phyloP scores from a whole-genome alignment of 371 early-diverging fungal genomes.

The Entomophthora muscae region DNA sequence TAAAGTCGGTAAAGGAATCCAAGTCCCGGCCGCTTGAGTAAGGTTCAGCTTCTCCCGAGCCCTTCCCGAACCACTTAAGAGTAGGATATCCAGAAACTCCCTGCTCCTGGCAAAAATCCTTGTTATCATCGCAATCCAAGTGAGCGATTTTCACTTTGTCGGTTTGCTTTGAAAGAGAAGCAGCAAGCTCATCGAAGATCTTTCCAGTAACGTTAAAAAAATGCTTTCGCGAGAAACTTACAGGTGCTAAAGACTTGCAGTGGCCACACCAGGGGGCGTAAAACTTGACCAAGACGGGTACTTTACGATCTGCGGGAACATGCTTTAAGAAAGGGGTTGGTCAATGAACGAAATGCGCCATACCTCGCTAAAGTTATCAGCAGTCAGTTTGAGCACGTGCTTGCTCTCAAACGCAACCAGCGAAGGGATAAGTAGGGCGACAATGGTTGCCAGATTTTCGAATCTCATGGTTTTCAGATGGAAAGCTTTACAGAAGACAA shows the following conservation, averaged over 20 bases:
- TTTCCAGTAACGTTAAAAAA: slow-evolving; percentile 3
- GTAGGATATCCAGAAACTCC: slow-evolving; percentile 78
- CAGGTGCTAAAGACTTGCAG: slow-evolving; percentile 77
- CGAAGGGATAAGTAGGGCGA: neutral
- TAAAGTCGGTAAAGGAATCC: slow-evolving; percentile 47
- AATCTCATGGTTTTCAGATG: no score
- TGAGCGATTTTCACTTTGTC: slow-evolving; percentile 71
- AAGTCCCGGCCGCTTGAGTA: slow-evolving; percentile 72
- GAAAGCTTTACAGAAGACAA: no score
- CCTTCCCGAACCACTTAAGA: slow-evolving; percentile 81
- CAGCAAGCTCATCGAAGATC: slow-evolving; percentile 62
- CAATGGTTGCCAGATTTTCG: neutral
- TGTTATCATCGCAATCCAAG: slow-evolving; percentile 74
- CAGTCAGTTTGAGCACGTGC: neutral
- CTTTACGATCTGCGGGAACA: neutral
- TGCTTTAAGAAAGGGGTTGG: neutral
- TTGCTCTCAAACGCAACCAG: neutral
- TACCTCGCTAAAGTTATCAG: neutral
- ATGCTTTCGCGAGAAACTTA: neutral
- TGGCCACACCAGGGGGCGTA: slow-evolving; percentile 82
- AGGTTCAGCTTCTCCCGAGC: slow-evolving; percentile 43
- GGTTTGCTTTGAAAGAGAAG: slow-evolving; percentile 43
- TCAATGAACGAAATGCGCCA: no score
- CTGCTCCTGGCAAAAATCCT: slow-evolving; percentile 49
- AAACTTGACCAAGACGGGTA: slow-evolving; percentile 42